Evolutionary conservation across 345 rosid species (phyloP).

Genomic region (Nephelium lappaceum): DNA sequence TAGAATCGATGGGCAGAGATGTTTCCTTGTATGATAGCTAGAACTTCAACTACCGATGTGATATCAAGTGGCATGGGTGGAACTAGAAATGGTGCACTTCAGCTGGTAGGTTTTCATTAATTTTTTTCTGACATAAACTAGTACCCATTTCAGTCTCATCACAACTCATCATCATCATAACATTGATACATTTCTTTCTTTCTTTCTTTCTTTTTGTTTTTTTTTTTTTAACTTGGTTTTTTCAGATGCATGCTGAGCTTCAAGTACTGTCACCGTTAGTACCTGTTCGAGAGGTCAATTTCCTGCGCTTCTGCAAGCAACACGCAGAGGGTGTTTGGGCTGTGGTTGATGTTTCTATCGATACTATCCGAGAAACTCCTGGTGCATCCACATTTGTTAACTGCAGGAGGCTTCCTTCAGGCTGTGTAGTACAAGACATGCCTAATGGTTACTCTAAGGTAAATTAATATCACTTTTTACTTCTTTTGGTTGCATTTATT

Average conservation of each 20-base stretch:
- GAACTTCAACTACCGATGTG: conserved; percentile 74
- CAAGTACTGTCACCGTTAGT: conserved; percentile 92
- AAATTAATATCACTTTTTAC: conserved; percentile 4
- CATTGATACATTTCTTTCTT: background rate
- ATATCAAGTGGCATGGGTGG: conserved; percentile 88
- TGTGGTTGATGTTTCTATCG: conserved; percentile 91
- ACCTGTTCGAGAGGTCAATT: conserved; percentile 85
- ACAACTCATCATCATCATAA: background rate
- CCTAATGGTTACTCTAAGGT: conserved; percentile 99
- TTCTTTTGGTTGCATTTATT: conserved; percentile 23
- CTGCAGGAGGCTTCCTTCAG: conserved; percentile 94
- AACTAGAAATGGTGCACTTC: conserved; percentile 90
- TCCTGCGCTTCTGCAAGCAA: conserved; percentile 91
- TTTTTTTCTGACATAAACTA: background rate
- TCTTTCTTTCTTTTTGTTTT: no score
- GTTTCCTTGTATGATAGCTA: conserved; percentile 90
- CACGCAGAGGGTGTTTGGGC: conserved; percentile 96
- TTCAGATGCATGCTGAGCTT: conserved; percentile 89
- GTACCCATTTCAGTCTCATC: background rate
- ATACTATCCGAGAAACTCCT: conserved; percentile 52
- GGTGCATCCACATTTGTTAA: conserved; percentile 49
- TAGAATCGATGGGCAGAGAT: conserved; percentile 97
- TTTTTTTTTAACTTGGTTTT: background rate
- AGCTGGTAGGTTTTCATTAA: conserved; percentile 53
- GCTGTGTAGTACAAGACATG: conserved; percentile 95